Conservation (phyloP, 2,329 filamentous ascomycete species). For the Kalaharituber pfeilii region DNA sequence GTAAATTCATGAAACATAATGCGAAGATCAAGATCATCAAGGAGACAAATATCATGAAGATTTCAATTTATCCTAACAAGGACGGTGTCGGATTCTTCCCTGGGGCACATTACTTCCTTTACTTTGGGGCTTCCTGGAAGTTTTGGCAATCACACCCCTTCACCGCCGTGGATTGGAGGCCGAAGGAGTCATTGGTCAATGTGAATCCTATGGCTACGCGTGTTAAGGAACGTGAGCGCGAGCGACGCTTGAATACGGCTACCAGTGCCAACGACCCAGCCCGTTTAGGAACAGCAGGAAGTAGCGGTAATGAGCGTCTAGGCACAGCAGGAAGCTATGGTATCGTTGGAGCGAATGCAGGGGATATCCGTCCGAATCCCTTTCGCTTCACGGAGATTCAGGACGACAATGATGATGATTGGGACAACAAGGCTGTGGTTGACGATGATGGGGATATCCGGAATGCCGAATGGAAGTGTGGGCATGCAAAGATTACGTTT, state of each 20-base stretch:
- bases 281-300: background rate
- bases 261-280: background rate
- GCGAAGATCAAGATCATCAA: slow-evolving; percentile 16
- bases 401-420: background rate
- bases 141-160: slow-evolving; percentile 19
- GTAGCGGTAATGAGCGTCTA: background rate
- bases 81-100: slow-evolving; percentile 17
- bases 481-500: slow-evolving; percentile 17
- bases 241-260: background rate
- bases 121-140: slow-evolving; percentile 15
- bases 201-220: slow-evolving; percentile 5
- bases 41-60: slow-evolving; percentile 15
- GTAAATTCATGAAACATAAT: slow-evolving; percentile 7
- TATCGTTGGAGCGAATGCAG: background rate
- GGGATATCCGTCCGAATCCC: background rate
- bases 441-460: background rate
- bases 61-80: slow-evolving; percentile 16
- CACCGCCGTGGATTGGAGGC: slow-evolving; percentile 16
- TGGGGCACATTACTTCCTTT: slow-evolving; percentile 18
- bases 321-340: background rate
- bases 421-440: background rate
- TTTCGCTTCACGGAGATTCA: background rate
- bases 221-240: background rate
- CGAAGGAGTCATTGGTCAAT: slow-evolving; percentile 3
- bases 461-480: background rate